phyloP scores from a whole-genome alignment of 768 basidiomycete genomes.

The Amylocystis lapponica region DNA sequence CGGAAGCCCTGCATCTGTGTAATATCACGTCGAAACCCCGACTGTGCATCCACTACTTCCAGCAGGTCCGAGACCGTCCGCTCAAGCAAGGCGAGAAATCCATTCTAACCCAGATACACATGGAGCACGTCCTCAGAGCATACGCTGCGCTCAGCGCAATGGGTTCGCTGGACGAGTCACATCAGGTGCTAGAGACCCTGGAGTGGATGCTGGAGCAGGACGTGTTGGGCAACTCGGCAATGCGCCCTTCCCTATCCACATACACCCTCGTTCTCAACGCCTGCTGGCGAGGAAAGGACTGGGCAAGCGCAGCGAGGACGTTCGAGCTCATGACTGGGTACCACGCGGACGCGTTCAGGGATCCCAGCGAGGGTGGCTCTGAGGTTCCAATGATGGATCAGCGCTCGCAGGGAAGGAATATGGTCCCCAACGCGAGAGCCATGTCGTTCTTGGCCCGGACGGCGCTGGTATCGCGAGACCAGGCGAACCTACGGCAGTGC shows the following conservation, averaged over 20 bases:
- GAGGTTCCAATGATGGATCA: constrained; percentile 12
- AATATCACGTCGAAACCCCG: constrained; percentile 40
- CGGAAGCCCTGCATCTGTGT: constrained; percentile 52
- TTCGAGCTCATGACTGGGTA: constrained; percentile 76
- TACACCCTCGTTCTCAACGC: constrained; percentile 58
- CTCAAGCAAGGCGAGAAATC: constrained; percentile 24
- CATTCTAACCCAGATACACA: constrained; percentile 47
- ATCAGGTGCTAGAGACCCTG: constrained; percentile 50
- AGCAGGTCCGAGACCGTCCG: constrained; percentile 49
- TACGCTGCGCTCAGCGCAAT: constrained; percentile 36
- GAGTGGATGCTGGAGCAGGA: constrained; percentile 58
- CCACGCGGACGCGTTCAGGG: constrained; percentile 15
- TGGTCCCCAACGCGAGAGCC: constrained; percentile 45
- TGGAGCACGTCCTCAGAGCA: constrained; percentile 58
- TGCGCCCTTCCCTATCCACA: constrained; percentile 40
- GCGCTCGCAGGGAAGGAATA: constrained; percentile 33
- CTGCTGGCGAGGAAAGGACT: constrained; percentile 62
- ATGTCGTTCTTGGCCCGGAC: constrained; percentile 54
- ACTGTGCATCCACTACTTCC: constrained; percentile 50
- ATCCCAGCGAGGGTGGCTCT: constrained; percentile 3
- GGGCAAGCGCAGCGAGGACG: constrained; percentile 47
- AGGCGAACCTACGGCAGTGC: constrained; percentile 50
- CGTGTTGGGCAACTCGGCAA: background rate
- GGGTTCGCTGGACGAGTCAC: constrained; percentile 35
- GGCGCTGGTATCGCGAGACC: constrained; percentile 47